Percentiles rank a stretch among this genome's conserved stretches.
phyloP scores from a whole-genome alignment of 2,329 filamentous ascomycete species.

The Nemania sp. region DNA sequence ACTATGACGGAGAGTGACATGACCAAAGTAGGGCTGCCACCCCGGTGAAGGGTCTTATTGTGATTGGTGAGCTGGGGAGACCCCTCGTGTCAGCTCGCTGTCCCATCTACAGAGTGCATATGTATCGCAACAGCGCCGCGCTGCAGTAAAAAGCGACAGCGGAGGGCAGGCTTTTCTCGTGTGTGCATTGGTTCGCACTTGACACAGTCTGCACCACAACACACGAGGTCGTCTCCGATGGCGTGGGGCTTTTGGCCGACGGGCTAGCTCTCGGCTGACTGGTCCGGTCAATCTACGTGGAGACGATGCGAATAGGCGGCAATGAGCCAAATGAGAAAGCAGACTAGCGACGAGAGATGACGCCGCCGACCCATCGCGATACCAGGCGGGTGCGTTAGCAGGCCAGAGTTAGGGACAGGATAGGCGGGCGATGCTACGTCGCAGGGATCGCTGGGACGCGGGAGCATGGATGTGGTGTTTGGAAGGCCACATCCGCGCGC shows the following conservation, averaged over 20 bases:
- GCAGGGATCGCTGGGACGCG: constrained; percentile 10
- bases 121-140: constrained; percentile 21
- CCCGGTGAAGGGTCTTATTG: constrained; percentile 8
- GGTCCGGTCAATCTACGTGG: neutral
- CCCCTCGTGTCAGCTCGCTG: constrained; percentile 19
- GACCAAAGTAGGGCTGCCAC: constrained; percentile 24
- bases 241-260: no score
- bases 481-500: constrained; percentile 33
- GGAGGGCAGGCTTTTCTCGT: no score
- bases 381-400: constrained; percentile 9
- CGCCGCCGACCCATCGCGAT: constrained; percentile 4
- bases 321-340: neutral
- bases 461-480: constrained; percentile 22
- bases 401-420: constrained; percentile 18
- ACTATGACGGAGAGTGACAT: constrained; percentile 21
- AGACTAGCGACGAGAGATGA: neutral
- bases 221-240: no score
- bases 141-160: constrained; percentile 9
- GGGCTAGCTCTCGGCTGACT: neutral
- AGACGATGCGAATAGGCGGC: neutral
- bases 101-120: constrained; percentile 14
- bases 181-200: no score
- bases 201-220: no score
- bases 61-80: constrained; percentile 18
- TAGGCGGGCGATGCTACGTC: constrained; percentile 15